Conservation (phyloP, 208 protist genomes). For the Plasmodiophora brassicae region DNA sequence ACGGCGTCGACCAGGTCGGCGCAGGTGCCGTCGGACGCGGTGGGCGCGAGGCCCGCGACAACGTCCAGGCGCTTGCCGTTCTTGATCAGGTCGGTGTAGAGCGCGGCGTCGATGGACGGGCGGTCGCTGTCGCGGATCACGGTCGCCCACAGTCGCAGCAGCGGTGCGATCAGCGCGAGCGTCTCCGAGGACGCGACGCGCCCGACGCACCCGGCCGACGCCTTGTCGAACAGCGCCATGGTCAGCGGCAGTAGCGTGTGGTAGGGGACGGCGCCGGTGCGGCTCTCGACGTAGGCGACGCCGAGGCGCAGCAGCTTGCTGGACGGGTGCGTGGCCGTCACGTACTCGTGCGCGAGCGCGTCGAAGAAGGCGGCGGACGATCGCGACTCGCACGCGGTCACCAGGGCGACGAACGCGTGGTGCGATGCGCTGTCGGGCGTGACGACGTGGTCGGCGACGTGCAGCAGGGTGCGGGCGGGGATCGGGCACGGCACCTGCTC, state of each 20-base stretch:
- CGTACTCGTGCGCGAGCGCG: too few species aligned
- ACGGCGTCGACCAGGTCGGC: background rate
- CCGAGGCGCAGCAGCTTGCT: too few species aligned
- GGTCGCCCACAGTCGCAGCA: background rate
- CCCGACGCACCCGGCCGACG: too few species aligned
- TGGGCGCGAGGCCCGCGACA: background rate
- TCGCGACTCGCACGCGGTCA: background rate
- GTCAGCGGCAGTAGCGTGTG: too few species aligned
- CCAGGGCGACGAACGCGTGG: background rate
- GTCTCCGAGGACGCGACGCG: too few species aligned
- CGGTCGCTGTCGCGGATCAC: background rate
- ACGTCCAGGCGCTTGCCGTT: background rate
- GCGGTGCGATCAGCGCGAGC: background rate
- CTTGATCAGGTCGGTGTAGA: background rate
- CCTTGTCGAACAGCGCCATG: too few species aligned
- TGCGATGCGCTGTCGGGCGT: background rate
- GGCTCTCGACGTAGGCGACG: background rate
- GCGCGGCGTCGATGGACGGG: background rate
- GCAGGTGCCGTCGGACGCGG: background rate
- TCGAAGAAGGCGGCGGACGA: background rate
- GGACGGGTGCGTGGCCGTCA: too few species aligned
- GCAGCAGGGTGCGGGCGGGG: background rate
- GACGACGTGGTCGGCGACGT: background rate
- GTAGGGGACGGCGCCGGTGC: background rate
- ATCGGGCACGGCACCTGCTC: background rate